phyloP scores from a whole-genome alignment of 805 yeast genomes.

The Yamadazyma nakazawae region DNA sequence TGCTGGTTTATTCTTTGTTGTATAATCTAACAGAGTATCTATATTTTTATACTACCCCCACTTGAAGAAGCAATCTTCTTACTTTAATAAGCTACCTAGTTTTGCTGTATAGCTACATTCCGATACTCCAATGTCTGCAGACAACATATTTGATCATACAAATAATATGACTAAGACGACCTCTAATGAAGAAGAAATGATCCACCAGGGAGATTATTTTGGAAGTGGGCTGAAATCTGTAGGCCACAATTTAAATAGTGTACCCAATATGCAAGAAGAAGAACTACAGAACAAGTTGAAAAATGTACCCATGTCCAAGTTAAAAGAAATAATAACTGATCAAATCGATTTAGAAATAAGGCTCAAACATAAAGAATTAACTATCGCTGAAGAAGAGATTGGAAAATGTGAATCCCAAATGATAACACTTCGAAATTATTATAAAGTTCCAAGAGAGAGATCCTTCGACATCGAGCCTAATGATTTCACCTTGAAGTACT shows the following conservation, averaged over 20 bases:
- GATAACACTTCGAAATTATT: constrained; percentile 46
- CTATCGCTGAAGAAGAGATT: constrained; percentile 50
- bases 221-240: not conserved
- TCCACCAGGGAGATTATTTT: not conserved
- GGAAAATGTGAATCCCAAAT: constrained; percentile 58
- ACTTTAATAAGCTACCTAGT: not conserved
- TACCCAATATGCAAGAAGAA: not conserved
- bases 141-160: not conserved
- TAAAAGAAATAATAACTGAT: constrained; percentile 35
- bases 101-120: no score
- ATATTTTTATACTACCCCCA: no score
- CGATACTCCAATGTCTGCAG: not conserved
- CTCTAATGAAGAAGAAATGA: not conserved
- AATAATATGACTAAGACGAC: no score
- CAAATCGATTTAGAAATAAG: constrained; percentile 60
- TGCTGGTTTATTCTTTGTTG: not conserved
- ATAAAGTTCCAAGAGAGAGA: constrained; percentile 38
- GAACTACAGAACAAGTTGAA: constrained; percentile 7
- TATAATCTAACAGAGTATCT: not conserved
- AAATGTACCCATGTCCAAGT: constrained; percentile 22
- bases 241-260: not conserved
- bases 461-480: constrained; percentile 43
- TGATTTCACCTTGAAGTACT: constrained; percentile 43
- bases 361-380: constrained; percentile 55
- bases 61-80: no score